Evolutionary conservation across 1,284 basidiomycete genomes (phyloP), one percentile per base, ranked within the genome.

Genomic region (Austroboletus sp.): DNA sequence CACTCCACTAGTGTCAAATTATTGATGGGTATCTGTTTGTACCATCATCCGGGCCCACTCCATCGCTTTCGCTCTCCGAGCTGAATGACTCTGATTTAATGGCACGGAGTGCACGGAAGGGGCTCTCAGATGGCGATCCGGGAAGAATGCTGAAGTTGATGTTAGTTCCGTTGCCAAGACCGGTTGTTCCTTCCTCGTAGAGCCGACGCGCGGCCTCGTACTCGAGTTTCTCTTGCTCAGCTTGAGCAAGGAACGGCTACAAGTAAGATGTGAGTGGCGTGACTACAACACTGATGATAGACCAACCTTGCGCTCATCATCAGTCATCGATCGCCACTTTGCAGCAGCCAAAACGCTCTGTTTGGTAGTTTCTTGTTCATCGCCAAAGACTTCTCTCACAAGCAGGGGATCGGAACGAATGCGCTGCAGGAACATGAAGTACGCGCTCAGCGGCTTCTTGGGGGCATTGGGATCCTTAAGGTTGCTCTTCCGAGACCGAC

Each of bases 401-500:
- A 91, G 69, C 33, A 73, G 71, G 11, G 79, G 77, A 59, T 88
- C 82, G 38, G 82, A 78, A 52, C 91, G 77, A 57, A 94, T 93
- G 40, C 83, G 79, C 65, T 93, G 89, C 52, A 96, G 68, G 73
- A 94, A 97, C 79, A 95, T 86, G 58, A 96, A 96, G 65, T 96
- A 97, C 3, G 93, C 92, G 57, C 82, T 87, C 25, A 96, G 78
- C 3, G 93, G 93, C 67, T 95, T 95, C 80, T 94, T 94, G 8
- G 93, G 93, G 15, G 91, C 93, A 61, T 96, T 94, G 23, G 92
- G 92, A 63, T 97, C 92, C 72, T 95, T 95, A 68, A 97, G 85
- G 66, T 97, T 96, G 52, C 88, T 86, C 75, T 88, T 90, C 56
- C 91, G 78, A 42, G 88, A 92, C 68, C 93, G 92, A 60, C 93